Percentiles rank a stretch among this genome's conserved stretches.
These are phyloP conservation scores for Diplotaxis tenuifolia DNA, from an alignment of 345 rosid genomes.

Conservation along the genomic window DNA sequence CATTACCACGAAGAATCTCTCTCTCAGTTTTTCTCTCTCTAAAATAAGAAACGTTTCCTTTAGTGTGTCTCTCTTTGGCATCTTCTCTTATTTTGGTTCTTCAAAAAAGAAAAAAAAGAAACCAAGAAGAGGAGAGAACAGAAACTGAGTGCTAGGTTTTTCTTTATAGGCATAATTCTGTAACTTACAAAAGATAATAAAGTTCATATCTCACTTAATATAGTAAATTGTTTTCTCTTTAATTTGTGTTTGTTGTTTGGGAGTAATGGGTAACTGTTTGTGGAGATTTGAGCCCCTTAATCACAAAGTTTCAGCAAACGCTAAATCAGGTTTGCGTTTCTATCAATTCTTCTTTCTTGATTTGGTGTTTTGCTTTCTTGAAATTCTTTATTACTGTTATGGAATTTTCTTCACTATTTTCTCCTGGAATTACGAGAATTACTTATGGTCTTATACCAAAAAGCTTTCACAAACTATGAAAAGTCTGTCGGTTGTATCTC, in stretches of 20 bases:
- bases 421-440: conserved; percentile 11
- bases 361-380: neutral
- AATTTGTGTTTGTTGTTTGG: conserved; percentile 20
- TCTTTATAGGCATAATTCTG: conserved; percentile 14
- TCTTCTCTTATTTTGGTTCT: conserved; percentile 20
- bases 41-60: conserved; percentile 20
- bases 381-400: conserved; percentile 12
- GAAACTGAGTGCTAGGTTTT: conserved; percentile 11
- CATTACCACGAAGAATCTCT: conserved; percentile 39
- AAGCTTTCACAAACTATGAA: conserved; percentile 6
- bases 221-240: neutral
- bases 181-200: conserved; percentile 15
- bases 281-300: conserved; percentile 67
- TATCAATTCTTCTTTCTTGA: conserved; percentile 16
- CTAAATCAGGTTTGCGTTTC: conserved; percentile 68
- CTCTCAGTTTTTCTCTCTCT: conserved; percentile 13
- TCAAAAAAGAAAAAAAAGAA: conserved; percentile 6
- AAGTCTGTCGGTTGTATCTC: neutral
- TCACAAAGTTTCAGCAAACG: conserved; percentile 79
- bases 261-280: conserved; percentile 83
- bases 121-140: conserved; percentile 4
- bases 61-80: conserved; percentile 16
- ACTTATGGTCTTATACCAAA: neutral
- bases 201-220: conserved; percentile 22
- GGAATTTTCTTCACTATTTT: neutral